Percentiles rank a stretch among this genome's conserved stretches.
These are phyloP conservation scores for Danielia oregonensis DNA, from an alignment of 805 yeast genomes.

Conservation along the genomic window DNA sequence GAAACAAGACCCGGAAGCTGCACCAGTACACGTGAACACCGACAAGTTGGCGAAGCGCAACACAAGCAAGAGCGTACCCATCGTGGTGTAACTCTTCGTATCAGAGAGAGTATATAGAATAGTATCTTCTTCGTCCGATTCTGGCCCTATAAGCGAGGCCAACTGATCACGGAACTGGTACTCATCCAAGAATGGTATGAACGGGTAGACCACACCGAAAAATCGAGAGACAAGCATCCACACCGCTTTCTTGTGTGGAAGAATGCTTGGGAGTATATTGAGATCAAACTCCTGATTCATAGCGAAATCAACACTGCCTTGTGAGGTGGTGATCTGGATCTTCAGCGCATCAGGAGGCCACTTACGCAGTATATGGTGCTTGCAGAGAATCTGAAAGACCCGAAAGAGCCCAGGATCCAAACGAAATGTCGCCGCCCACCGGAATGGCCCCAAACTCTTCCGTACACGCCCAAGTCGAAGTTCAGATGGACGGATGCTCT, in stretches of 20 bases:
- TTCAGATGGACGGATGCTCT: neutral
- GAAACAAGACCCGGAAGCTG: neutral
- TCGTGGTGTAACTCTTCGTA: constrained; percentile 26
- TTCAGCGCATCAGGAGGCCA: too few species aligned
- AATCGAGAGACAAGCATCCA: constrained; percentile 57
- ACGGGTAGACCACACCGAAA: constrained; percentile 26
- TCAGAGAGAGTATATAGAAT: constrained; percentile 21
- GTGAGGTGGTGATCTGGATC: too few species aligned
- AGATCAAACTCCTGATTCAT: too few species aligned
- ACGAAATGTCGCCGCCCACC: constrained; percentile 1
- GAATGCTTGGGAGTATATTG: too few species aligned
- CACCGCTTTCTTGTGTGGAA: constrained; percentile 39
- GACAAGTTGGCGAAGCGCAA: constrained; percentile 30
- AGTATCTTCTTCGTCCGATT: constrained; percentile 5
- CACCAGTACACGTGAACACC: constrained; percentile 25
- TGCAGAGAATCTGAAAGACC: neutral
- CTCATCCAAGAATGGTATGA: constrained; percentile 27
- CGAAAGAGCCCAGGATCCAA: constrained; percentile 2
- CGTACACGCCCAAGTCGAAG: neutral
- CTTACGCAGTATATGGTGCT: too few species aligned
- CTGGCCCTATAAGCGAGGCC: constrained; percentile 12
- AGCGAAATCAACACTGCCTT: too few species aligned
- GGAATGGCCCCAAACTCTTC: constrained; percentile 3
- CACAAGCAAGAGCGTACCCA: constrained; percentile 28
- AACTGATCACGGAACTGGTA: constrained; percentile 12